Base-by-base conservation (phyloP, 805 yeast species). In the Ogataea ganodermae region DNA sequence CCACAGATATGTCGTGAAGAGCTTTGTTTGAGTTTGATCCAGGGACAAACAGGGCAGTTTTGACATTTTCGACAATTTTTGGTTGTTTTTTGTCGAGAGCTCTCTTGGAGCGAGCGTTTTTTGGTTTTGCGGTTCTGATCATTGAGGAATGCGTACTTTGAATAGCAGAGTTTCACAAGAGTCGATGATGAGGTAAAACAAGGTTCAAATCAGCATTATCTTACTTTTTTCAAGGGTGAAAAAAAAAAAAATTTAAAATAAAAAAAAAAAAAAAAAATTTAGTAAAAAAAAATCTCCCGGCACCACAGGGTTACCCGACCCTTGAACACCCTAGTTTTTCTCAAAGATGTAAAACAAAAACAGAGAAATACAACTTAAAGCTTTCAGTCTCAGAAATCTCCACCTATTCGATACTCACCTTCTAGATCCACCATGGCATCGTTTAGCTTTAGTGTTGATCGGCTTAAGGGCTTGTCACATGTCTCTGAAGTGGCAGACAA, bases 31-130 rank as follows among this genome's bases (percentile, higher is more conserved):
- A 75, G 14, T 89, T 84, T 44, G 86, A 72, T 13, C 98, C 99
- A 16, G 97, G 96, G 36, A 94, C 83, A 61, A 94, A 94, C 48
- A 94, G 76, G 0, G 97, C 97, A 45, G 82, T 79, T 69, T 94
- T 94, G 52, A 85, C 82, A 68, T 94, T 91, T 67, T 94, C 99
- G 7, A 86, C 86, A 39, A 89, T 68, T 70, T 90, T 92, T 44
- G 97, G 81, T 60, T 90, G 96, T 59, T 82, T 85, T 61, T 86
- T 86, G 53, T 90, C 96, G 54, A 91, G 66, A 6, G 96, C 98
- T 69, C 99, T 83, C 73, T 94, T 94, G 46, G 97, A 81, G 63
- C 98, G 89, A 45, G 96, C 96, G 63, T 85, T 94, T 72, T 90
- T 91, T 30, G 99, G 98, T 58, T 89, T 85, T 37, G 84, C 73